A percentile compares a stretch with the other conserved stretches of the same genome.
Conservation (phyloP, 495 filamentous ascomycete species). For the Penicillium nucicola region DNA sequence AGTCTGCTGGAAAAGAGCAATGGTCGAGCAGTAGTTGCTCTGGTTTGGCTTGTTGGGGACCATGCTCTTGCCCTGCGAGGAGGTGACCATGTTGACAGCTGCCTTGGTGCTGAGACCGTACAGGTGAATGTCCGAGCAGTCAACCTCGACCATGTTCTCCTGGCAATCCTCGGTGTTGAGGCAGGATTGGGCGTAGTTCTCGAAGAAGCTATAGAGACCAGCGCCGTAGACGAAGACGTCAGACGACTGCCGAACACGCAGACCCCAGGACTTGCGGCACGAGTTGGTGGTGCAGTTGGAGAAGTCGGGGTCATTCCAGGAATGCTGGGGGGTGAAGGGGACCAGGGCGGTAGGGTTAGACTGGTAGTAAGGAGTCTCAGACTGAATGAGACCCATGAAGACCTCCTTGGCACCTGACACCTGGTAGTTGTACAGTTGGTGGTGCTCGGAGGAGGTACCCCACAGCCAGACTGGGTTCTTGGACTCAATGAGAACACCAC, state of each 20-base stretch:
- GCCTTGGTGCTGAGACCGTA: constrained; percentile 88
- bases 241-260: constrained; percentile 68
- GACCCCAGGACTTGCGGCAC: constrained; percentile 83
- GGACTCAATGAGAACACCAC: constrained; percentile 76
- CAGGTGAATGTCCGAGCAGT: constrained; percentile 67
- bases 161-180: constrained; percentile 75
- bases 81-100: constrained; percentile 77
- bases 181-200: constrained; percentile 81
- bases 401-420: constrained; percentile 75
- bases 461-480: constrained; percentile 59
- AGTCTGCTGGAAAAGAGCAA: constrained; percentile 57
- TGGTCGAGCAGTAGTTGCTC: constrained; percentile 73
- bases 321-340: constrained; percentile 60
- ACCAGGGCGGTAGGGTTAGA: constrained; percentile 72
- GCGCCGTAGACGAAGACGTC: constrained; percentile 73
- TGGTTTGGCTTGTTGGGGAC: constrained; percentile 63
- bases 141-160: constrained; percentile 80
- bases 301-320: constrained; percentile 77
- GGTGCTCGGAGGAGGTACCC: constrained; percentile 84
- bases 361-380: constrained; percentile 92
- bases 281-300: constrained; percentile 52
- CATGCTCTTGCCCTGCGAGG: constrained; percentile 42
- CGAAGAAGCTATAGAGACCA: constrained; percentile 84
- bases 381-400: constrained; percentile 84
- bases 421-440: constrained; percentile 87